Evolutionary conservation across 1,139 yeast species (phyloP), one percentile per base, ranked within the genome.

Genomic region (Saccharomyces pastorianus): DNA sequence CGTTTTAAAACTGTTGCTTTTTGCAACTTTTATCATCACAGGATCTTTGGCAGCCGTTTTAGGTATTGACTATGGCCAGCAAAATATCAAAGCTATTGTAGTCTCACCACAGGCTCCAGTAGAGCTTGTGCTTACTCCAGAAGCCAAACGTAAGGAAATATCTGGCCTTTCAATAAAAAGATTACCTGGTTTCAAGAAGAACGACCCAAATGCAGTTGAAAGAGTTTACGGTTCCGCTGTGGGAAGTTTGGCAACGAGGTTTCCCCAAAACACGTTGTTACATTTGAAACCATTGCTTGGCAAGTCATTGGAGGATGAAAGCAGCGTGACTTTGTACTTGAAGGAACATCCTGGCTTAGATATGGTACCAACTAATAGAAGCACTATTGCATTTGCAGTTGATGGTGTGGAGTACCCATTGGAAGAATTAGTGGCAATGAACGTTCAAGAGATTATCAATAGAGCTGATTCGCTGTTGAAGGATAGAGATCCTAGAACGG

Each of bases 31-130:
- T 6, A 17, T 53, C 26, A 25, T 53, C 4, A 28, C 56, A 1
- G 64, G 38, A 4, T 32, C 67, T 0, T 59, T 68, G 2, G 79
- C 80, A 7, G 95, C 96, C 2, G 80, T 93, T 17, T 73, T 93
- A 51, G 98, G 97, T 29, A 76, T 93, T 49, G 99, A 93, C 69
- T 85, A 80, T 66, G 99, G 99, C 53, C 86, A 88, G 56, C 95
- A 90, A 66, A 87, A 78, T 74, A 82, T 93, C 38, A 93, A 95
- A 69, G 89, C 96, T 1, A 88, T 86, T 51, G 75, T 93, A 53
- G 85, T 93, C 50, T 96, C 97, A 0, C 98, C 98, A 0, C 89
- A 91, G 9, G 82, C 90, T 31, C 86, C 91, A 20, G 85, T 90
- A 67, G 99, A 93, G 65, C 79, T 93, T 50, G 85, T 93, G 9